Conservation (phyloP, 2,329 filamentous ascomycete species). For the Fusarium sp. region DNA sequence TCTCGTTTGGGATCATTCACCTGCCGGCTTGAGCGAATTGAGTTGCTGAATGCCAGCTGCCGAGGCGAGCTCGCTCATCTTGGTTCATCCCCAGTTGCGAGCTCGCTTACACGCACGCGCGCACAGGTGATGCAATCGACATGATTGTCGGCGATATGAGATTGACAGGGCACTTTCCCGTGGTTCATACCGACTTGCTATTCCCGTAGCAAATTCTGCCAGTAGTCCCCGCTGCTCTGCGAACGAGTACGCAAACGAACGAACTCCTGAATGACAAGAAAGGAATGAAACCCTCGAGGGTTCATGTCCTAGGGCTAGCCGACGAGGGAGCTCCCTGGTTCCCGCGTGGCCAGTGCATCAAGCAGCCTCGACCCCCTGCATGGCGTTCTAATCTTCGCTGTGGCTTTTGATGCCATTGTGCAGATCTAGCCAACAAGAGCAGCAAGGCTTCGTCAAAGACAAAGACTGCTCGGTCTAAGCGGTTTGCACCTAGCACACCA, state of each 20-base stretch:
- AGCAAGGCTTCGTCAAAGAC: conserved; percentile 4
- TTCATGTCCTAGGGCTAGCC: conserved; percentile 32
- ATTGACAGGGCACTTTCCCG: conserved; percentile 20
- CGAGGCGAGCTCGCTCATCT: conserved; percentile 23
- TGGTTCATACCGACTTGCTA: neutral
- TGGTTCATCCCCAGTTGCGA: conserved; percentile 13
- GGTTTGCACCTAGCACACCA: conserved; percentile 10
- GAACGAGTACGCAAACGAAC: conserved; percentile 9
- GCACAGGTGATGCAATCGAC: neutral
- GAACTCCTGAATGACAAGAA: conserved; percentile 23
- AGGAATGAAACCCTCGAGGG: conserved; percentile 21
- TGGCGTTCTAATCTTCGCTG: conserved; percentile 8
- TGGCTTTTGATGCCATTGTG: conserved; percentile 31
- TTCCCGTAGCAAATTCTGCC: conserved; percentile 2
- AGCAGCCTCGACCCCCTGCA: conserved; percentile 20
- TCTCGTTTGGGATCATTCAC: conserved; percentile 37
- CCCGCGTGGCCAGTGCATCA: conserved; percentile 42
- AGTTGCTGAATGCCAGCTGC: conserved; percentile 20
- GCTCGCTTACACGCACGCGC: conserved; percentile 22
- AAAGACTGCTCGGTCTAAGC: conserved; percentile 10
- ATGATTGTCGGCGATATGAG: conserved; percentile 28
- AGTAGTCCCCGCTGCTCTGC: neutral
- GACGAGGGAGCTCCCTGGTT: conserved; percentile 35
- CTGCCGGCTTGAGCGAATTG: conserved; percentile 30
- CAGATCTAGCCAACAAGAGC: conserved; percentile 13